A percentile compares a stretch with the other conserved stretches of the same genome.
These are phyloP conservation scores for Trichosporon faecale DNA, from an alignment of 1,284 basidiomycete species.

Conservation along the genomic window DNA sequence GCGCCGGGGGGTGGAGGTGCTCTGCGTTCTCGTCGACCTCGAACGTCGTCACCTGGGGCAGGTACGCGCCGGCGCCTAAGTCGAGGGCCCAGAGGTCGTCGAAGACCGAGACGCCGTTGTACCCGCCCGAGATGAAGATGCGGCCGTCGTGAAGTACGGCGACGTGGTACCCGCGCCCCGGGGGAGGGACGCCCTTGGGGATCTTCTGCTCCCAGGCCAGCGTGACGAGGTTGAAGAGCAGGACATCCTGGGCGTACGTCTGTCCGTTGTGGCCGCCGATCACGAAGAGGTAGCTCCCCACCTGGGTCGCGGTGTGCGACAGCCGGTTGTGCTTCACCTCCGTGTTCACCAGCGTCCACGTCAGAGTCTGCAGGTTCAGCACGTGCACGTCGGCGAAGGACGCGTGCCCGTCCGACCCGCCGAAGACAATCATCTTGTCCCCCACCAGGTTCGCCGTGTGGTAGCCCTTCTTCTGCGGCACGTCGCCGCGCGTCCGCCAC, in stretches of 20 bases:
- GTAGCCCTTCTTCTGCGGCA: conserved; percentile 69
- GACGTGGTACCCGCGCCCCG: conserved; percentile 70
- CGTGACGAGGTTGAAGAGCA: conserved; percentile 79
- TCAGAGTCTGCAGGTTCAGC: conserved; percentile 68
- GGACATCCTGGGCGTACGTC: conserved; percentile 72
- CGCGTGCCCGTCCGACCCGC: conserved; percentile 57
- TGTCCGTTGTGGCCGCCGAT: conserved; percentile 81
- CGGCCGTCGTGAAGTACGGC: conserved; percentile 76
- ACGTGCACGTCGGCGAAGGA: conserved; percentile 81
- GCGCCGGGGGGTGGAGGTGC: conserved; percentile 13
- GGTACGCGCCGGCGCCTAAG: conserved; percentile 78
- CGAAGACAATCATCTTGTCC: conserved; percentile 59
- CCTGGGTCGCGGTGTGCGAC: conserved; percentile 82
- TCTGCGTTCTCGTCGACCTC: conserved; percentile 42
- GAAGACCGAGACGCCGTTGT: conserved; percentile 73
- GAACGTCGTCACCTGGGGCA: conserved; percentile 70
- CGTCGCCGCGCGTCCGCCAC: conserved; percentile 51
- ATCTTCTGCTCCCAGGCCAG: conserved; percentile 57
- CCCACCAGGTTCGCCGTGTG: conserved; percentile 85
- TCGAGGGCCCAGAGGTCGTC: conserved; percentile 83
- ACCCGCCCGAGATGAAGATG: conserved; percentile 82
- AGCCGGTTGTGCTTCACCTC: conserved; percentile 65
- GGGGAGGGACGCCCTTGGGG: conserved; percentile 64
- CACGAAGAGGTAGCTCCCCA: conserved; percentile 89
- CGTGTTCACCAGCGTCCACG: conserved; percentile 66